Evolutionary conservation across 2,329 filamentous ascomycete species (phyloP), one percentile per base, ranked within the genome.

Genomic region (Dactylellina sp.): DNA sequence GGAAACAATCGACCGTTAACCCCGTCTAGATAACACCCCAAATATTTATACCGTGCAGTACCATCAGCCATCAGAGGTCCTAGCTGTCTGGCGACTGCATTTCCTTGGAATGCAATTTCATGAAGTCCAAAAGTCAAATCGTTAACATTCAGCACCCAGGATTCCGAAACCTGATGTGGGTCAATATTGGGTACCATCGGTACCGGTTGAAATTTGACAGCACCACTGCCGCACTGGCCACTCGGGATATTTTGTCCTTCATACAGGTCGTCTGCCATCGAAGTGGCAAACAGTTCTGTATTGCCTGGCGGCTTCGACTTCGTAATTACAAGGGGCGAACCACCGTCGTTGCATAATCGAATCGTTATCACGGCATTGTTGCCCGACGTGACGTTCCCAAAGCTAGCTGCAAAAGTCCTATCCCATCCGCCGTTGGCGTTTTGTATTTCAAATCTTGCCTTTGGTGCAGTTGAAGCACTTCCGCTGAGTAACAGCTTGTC

Each of bases 71-170:
- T 77, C 18, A 80, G 71, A 12, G 82, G 82, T 3, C 82, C 82
- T 14, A 82, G 76, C 53, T 82, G 80, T 14, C 77, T 75, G 16
- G 78, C 78, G 0, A 80, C 76, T 32, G 82, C 79, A 12, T 78
- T 80, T 0, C 80, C 80, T 39, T 76, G 78, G 39, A 81, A 78
- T 0, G 75, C 50, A 47, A 83, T 79, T 14, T 80, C 78, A 57
- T 81, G 81, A 18, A 81, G 76, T 1, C 82, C 82, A 59, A 82
- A 83, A 5, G 70, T 80, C 2, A 81, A 77, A 70, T 83, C 83
- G 60, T 83, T 81, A 1, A 80, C 81, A 65, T 83, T 83, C 53
- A 83, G 75, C 2, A 80, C 81, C 82, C 82, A 84, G 2, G 77
- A 52, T 39, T 78, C 79, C 0, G 75, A 77, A 1, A 81, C 76